Evolutionary conservation across 2,329 filamentous ascomycete genomes (phyloP), one percentile per base, ranked within the genome.

Genomic region (Microdochium bolleyi): DNA sequence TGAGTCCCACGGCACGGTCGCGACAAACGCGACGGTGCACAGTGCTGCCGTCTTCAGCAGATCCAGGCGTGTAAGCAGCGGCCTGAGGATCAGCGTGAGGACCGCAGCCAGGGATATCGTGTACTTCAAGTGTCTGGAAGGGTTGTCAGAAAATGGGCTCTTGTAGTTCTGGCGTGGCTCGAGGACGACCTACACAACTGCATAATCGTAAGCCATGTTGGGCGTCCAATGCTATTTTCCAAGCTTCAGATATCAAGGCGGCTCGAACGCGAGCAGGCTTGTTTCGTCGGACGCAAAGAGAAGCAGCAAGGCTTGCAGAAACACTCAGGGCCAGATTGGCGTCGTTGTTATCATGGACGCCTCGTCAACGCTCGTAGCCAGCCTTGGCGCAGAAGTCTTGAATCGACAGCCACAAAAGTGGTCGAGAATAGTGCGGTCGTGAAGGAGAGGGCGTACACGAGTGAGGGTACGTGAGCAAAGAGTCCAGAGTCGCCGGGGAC

Each of bases 1-100:
- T 9, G 85, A 87, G 61, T 90, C 87, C 87, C 87, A 91, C 30
- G 87, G 87, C 24, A 85, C 82, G 0, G 87, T 89, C 3, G 85
- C 79, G 24, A 75, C 61, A 49, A 90, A 82, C 21, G 86, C 85
- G 57, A 88, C 75, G 21, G 73, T 69, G 54, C 86, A 73, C 50
- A 89, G 70, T 57, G 82, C 83, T 30, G 69, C 58, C 51, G 85
- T 77, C 62, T 84, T 85, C 67, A 82, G 85, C 38, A 80, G 61
- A 62, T 88, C 85, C 52, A 83, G 70, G 34, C 71, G 74, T 21
- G 80, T 85, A 52, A 82, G 74, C 34, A 89, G 73, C 2, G 85
- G 85, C 48, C 73, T 75, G 57, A 82, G 79, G 49, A 86, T 66
- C 44, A 78, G 58, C 16, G 83, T 83, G 57, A 88, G 73, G 44